Evolutionary conservation across 2,329 filamentous ascomycete genomes (phyloP).

Genomic region (Gaeumannomyces sp.): DNA sequence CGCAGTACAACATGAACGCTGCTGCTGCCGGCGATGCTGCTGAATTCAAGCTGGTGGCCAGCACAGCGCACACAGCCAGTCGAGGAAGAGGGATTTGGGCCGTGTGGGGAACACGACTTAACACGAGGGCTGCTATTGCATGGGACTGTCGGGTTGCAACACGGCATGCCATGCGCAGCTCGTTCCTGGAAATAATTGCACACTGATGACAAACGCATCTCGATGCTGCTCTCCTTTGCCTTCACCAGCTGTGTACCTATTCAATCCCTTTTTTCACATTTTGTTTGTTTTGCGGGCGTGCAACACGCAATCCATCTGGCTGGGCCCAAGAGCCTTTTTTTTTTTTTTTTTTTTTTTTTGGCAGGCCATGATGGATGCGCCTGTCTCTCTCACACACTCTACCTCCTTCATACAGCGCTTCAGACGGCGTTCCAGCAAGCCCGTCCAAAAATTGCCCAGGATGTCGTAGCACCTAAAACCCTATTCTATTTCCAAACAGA

Average conservation of each 20-base stretch:
- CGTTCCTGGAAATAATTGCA: background rate
- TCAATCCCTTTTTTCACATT: no score
- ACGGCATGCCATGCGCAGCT: background rate
- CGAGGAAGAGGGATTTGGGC: no score
- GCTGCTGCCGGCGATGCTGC: no score
- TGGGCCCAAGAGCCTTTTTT: background rate
- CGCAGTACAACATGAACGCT: background rate
- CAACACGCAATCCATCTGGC: background rate
- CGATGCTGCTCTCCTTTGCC: background rate
- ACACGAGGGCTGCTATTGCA: no score
- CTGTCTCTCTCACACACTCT: background rate
- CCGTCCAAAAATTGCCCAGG: background rate
- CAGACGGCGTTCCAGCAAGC: background rate
- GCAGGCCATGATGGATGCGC: background rate
- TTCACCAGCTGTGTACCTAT: no score
- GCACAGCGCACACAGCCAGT: no score
- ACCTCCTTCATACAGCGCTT: background rate
- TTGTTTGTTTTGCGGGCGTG: background rate
- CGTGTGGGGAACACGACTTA: no score
- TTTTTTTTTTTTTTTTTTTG: no score
- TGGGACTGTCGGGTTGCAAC: background rate
- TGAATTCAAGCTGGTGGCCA: no score
- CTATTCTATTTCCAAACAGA: background rate
- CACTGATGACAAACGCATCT: background rate
- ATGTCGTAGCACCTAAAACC: background rate